Evolutionary conservation across 2,329 filamentous ascomycete species (phyloP), one percentile per base, ranked within the genome.

Genomic region (Knufia petricola): DNA sequence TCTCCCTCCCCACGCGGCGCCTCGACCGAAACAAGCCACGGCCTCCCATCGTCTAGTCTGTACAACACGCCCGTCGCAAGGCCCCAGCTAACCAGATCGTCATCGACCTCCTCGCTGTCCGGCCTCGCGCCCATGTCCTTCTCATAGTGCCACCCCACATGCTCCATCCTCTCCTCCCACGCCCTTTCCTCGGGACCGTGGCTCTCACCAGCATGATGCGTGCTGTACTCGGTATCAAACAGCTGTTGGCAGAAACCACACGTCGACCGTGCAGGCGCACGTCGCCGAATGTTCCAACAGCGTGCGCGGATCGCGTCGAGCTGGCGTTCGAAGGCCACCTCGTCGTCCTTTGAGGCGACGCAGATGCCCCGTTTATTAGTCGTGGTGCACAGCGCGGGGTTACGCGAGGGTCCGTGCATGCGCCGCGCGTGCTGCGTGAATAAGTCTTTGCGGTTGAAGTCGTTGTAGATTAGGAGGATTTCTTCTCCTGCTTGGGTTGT

Each of bases 391-490:
- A 48, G 26, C 9, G 17, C 13, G 6, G 24, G 36, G 20, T 48
- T 48, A 4, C 46, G 36, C 17, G 37, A 13, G 2, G 46, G 46
- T 4, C 76, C 70, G 61, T 95, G 89, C 86, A 94, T 94, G 40
- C 90, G 83, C 4, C 86, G 78, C 1, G 90, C 74, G 61, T 95
- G 90, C 60, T 94, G 87, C 0, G 84, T 87, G 68, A 89, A 95
- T 8, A 95, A 77, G 60, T 95, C 89, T 63, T 94, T 94, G 60
- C 89, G 84, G 66, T 94, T 94, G 71, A 95, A 95, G 64, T 79
- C 81, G 58, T 83, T 81, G 32, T 61, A 57, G 15, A 59, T 51
- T 28, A 37, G 43, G 2, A 41, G 23, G 15, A 48, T 48, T 17
- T 48, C 45, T 17, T 48, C 45, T 9, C 15, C 28, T 8, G n/a